Conservation (phyloP, 768 basidiomycete genomes). For the Rhodotorula kratochvilovae region DNA sequence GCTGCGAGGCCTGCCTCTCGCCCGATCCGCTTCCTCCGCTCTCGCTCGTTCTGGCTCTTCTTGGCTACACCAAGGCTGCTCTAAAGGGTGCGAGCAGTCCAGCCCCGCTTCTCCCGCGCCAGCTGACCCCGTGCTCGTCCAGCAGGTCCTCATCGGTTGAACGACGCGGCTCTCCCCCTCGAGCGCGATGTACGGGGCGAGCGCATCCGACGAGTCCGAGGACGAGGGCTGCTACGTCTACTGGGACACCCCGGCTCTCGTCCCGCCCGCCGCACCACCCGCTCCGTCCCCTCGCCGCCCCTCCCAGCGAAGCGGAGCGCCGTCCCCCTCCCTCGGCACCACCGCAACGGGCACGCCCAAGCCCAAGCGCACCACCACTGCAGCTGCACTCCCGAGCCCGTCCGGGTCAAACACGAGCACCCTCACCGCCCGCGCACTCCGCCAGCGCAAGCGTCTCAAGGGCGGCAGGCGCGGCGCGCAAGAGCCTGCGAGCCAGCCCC, state of each 20-base stretch:
- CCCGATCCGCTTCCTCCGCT: no score
- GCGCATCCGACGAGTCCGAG: not conserved
- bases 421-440: not conserved
- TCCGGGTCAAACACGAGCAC: not conserved
- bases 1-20: no score
- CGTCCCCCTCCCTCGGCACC: conserved; percentile 15
- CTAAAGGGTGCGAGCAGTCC: no score
- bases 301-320: conserved; percentile 3
- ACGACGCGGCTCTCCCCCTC: not conserved
- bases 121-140: no score
- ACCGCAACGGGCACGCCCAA: not conserved
- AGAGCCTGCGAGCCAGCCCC: conserved; percentile 6
- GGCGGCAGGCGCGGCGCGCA: not conserved
- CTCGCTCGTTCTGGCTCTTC: no score
- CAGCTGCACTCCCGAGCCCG: conserved; percentile 3
- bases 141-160: not conserved
- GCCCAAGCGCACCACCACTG: conserved; percentile 14
- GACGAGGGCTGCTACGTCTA: conserved; percentile 18
- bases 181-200: not conserved
- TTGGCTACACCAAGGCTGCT: no score
- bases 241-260: conserved; percentile 11
- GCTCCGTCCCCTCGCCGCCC: not conserved
- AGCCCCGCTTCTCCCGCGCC: no score
- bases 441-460: conserved; percentile 8
- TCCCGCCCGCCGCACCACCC: not conserved